A percentile compares a stretch with the other conserved stretches of the same genome.
Evolutionary conservation across 2,329 filamentous ascomycete genomes (phyloP).

Genomic region (Diplodia mutila): DNA sequence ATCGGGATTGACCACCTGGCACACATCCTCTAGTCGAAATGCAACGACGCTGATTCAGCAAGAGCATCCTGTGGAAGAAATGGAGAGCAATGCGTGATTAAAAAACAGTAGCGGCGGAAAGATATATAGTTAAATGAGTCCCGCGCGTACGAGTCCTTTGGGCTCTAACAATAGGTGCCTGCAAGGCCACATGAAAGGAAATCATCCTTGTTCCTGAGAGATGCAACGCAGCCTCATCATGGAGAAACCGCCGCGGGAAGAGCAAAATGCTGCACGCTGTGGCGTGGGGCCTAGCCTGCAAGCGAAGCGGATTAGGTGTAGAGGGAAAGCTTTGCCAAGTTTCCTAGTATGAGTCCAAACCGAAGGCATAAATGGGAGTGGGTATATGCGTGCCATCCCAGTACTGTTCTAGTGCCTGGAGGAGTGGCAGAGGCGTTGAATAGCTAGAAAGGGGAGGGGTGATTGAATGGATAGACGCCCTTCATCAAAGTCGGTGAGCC

Average conservation of each 20-base stretch:
- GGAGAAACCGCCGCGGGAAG: not conserved
- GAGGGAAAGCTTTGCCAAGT: not conserved
- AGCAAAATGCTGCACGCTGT: not conserved
- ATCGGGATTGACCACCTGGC: not conserved
- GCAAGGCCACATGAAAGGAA: not conserved
- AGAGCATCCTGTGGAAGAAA: too few species aligned
- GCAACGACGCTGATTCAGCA: not conserved
- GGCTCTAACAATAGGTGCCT: too few species aligned
- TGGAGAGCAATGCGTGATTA: too few species aligned
- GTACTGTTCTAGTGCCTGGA: not conserved
- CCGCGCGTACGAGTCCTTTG: too few species aligned
- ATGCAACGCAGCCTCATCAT: not conserved
- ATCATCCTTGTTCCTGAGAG: not conserved
- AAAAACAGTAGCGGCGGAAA: too few species aligned
- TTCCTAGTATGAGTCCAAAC: not conserved
- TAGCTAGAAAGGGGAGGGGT: not conserved
- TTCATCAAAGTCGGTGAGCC: constrained; percentile 18
- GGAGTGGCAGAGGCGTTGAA: not conserved
- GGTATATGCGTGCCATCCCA: not conserved
- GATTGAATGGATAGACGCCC: not conserved
- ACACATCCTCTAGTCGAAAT: not conserved
- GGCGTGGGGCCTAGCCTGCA: not conserved
- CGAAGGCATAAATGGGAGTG: not conserved
- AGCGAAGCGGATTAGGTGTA: not conserved
- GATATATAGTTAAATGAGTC: too few species aligned